Percentiles rank a stretch among this genome's conserved stretches.
Evolutionary conservation across 1,284 basidiomycete genomes (phyloP).

Genomic region (Tylopilus sp.): DNA sequence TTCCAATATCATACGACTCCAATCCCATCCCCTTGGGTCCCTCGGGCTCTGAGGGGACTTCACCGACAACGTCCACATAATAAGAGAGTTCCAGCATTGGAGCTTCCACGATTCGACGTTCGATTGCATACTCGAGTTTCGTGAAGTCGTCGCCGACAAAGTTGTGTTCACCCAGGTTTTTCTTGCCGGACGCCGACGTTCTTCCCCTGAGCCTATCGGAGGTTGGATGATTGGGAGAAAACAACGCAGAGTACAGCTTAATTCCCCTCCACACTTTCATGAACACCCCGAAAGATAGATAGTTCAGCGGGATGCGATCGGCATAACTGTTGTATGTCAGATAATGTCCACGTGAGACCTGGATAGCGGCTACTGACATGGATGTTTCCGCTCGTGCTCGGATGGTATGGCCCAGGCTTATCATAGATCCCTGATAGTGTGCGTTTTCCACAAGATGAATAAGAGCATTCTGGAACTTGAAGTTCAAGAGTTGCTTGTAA

Average conservation of each 20-base stretch:
- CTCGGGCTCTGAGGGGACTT: conserved; percentile 47
- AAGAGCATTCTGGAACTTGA: conserved; percentile 63
- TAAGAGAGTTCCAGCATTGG: conserved; percentile 74
- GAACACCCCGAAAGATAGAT: conserved; percentile 31
- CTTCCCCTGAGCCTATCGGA: conserved; percentile 9
- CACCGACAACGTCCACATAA: conserved; percentile 72
- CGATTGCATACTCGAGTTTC: conserved; percentile 77
- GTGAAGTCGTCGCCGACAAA: conserved; percentile 52
- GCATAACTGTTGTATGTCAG: conserved; percentile 25
- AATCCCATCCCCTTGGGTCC: conserved; percentile 35
- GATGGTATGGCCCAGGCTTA: conserved; percentile 58
- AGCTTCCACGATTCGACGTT: conserved; percentile 76
- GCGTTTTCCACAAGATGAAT: conserved; percentile 73
- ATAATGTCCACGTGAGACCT: background rate
- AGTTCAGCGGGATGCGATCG: conserved; percentile 27
- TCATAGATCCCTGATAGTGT: conserved; percentile 64
- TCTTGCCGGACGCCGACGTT: conserved; percentile 23
- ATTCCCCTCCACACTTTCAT: conserved; percentile 36
- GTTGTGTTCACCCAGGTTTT: conserved; percentile 48
- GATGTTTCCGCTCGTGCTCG: conserved; percentile 51
- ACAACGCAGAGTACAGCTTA: conserved; percentile 42
- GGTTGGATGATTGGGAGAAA: conserved; percentile 13
- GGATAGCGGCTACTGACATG: conserved; percentile 39
- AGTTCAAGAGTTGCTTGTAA: conserved; percentile 72
- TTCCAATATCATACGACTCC: conserved; percentile 68